Percentiles rank a stretch among this genome's conserved stretches.
Evolutionary conservation across 2,329 filamentous ascomycete genomes (phyloP).

Genomic region (Neoscytalidium dimidiatum): DNA sequence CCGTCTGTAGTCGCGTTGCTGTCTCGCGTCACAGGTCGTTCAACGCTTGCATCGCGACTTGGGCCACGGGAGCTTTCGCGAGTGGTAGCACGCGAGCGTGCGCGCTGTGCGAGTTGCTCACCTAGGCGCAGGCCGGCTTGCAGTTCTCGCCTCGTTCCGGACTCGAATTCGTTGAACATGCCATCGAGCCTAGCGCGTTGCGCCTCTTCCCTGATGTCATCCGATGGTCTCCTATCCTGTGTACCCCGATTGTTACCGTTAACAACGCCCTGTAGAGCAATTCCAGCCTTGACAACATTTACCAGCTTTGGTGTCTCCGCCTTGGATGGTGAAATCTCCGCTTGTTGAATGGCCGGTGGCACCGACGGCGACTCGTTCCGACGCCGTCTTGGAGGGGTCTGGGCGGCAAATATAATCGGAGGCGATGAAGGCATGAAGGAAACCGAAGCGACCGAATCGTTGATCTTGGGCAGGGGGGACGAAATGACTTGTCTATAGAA

Average conservation of each 20-base stretch:
- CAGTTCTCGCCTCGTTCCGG: slow-evolving; percentile 39
- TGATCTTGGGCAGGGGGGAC: slow-evolving; percentile 5
- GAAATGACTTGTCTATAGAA: neutral
- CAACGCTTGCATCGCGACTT: neutral
- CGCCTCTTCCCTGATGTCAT: slow-evolving; percentile 27
- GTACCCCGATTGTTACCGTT: slow-evolving; percentile 32
- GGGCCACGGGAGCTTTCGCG: neutral
- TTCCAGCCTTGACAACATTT: slow-evolving; percentile 39
- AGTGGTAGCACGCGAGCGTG: slow-evolving; percentile 20
- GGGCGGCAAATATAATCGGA: slow-evolving; percentile 25
- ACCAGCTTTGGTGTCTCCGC: slow-evolving; percentile 26
- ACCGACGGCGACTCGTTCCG: slow-evolving; percentile 27
- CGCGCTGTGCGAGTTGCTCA: slow-evolving; percentile 36
- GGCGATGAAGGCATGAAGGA: slow-evolving; percentile 24
- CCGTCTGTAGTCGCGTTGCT: slow-evolving; percentile 21
- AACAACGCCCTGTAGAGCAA: slow-evolving; percentile 39
- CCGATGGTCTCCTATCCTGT: slow-evolving; percentile 22
- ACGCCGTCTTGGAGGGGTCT: slow-evolving; percentile 32
- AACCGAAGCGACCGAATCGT: slow-evolving; percentile 14
- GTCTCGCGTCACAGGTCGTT: neutral
- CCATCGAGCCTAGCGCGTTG: slow-evolving; percentile 31
- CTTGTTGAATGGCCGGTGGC: slow-evolving; percentile 33
- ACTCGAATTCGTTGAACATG: slow-evolving; percentile 42
- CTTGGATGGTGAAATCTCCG: slow-evolving; percentile 20
- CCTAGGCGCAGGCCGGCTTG: slow-evolving; percentile 41